Base-by-base conservation (phyloP, 2,329 filamentous ascomycete species). In the Penicillium corylophilum region DNA sequence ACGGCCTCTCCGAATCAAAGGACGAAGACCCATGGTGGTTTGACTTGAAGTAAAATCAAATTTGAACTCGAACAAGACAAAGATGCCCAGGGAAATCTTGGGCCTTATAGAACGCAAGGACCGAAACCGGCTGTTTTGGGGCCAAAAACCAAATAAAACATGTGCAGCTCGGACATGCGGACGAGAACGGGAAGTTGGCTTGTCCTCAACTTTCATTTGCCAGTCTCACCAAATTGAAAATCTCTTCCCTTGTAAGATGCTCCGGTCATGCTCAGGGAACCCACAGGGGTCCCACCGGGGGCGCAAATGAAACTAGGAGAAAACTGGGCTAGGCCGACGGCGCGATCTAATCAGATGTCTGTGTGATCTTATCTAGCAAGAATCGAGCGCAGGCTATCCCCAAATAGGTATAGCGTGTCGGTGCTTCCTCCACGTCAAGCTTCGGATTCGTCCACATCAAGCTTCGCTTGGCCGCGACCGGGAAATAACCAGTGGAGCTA, bases 261-360 rank as follows among this genome's bases (percentile, higher is more conserved):
- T 20, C 13, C n/a, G 33, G 33, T 8, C 33, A 20, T 20, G n/a
- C 7, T 36, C 8, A 9, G 23, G 2, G 12, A 40, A 24, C 9
- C 38, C 38, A 40, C 38, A 4, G 22, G 20, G 9, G 38, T 12
- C n/a, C 38, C 38, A 40, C 38, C 15, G 38, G 38, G 20, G 20
- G 20, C 20, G 20, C 3, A 24, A 18, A 15, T 23, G 2, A 10
- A 10, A n/a, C 13, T 24, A n/a, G 38, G 38, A 40, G 23, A n/a
- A 24, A 40, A 24, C 38, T 20, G 38, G 33, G 15, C 20, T 16
- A 24, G 38, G 22, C 44, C 40, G 22, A 39, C 20, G 26, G 5
- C 8, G 29, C n/a, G 46, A 54, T 48, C 51, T 54, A 54, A 51
- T 54, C 48, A 51, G 51, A 51, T 54, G 23, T 18, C 20, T 26